Base-by-base conservation (phyloP, 1,139 yeast genomes). In the Pichia sp. region DNA sequence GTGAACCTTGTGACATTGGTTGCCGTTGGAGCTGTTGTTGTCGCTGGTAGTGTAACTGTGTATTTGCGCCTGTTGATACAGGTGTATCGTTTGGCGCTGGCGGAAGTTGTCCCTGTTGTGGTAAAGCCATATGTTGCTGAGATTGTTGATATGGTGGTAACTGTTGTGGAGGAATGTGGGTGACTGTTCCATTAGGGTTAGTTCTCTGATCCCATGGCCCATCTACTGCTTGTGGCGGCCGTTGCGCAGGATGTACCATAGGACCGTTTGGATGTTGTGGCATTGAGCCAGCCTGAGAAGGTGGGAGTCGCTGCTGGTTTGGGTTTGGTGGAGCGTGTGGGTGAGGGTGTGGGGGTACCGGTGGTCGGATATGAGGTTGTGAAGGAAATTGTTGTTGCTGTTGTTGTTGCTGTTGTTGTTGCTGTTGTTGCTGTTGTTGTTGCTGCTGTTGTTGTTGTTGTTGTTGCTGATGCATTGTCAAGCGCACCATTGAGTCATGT, bases 401-500 rank as follows among this genome's bases (percentile, higher is more conserved):
- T 12, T 29, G 39, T 29, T 38, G 50, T 22, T 32, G 39, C 12
- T 23, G 28, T 25, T 36, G 39, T 2, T 22, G 35, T 5, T 23
- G 33, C 4, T 24, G 23, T 18, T 25, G 35, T 13, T 25, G 33
- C 16, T 29, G 36, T 23, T 28, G 49, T 17, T 42, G 47, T 25
- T 36, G 41, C 12, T 24, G 40, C 14, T 30, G 39, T 13, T 22
- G 32, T 9, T 23, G 21, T 7, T 29, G 34, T 3, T 14, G 29
- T 17, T 19, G 35, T 17, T 41, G 46, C 15, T 36, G 40, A 10
- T 38, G 46, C 32, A 21, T 30, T 10, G 6, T 12, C 14, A 27
- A 12, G 17, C 18, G 21, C 16, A 28, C 12, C 18, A 22, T 19
- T 15, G 34, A 30, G 11, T 75, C 79, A 52, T 73, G 79, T 41